These are phyloP conservation scores for Moesziomyces parantarcticus DNA, from an alignment of 1,284 basidiomycete species.

Conservation along the genomic window DNA sequence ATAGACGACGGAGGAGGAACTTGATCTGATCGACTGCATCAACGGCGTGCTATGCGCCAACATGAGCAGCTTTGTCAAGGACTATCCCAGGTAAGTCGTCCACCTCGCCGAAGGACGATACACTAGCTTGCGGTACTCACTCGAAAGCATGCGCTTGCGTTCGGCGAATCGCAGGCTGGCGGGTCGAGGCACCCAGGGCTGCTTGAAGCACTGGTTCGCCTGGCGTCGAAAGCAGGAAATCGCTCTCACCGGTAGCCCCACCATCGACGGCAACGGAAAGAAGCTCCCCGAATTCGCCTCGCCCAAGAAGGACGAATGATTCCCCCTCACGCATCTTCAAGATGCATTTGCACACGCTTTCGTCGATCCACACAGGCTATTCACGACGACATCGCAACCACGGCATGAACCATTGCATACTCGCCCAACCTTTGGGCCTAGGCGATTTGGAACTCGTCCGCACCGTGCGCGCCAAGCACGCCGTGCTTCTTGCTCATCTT, in stretches of 20 bases:
- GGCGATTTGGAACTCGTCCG: slow-evolving; percentile 67
- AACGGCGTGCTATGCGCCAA: background rate
- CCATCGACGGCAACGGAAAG: slow-evolving; percentile 19
- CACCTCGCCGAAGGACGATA: too few relatives aligned
- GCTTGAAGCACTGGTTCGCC: slow-evolving; percentile 10
- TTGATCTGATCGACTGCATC: slow-evolving; percentile 8
- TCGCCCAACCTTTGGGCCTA: background rate
- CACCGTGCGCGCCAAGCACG: slow-evolving; percentile 78
- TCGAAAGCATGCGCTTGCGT: background rate
- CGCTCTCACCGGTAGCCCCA: slow-evolving; percentile 5
- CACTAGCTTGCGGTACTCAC: too few relatives aligned
- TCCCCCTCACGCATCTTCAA: background rate
- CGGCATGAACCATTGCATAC: background rate
- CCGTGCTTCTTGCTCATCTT: slow-evolving; percentile 82
- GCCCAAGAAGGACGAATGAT: slow-evolving; percentile 1
- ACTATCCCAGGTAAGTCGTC: slow-evolving; percentile 7
- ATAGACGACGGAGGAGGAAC: slow-evolving; percentile 27
- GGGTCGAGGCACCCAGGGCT: background rate
- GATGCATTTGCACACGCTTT: background rate
- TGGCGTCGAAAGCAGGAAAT: slow-evolving; percentile 16
- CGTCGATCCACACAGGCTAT: background rate
- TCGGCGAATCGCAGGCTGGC: slow-evolving; percentile 3
- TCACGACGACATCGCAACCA: background rate
- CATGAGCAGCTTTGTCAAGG: slow-evolving; percentile 12
- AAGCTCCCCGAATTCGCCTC: slow-evolving; percentile 1